Evolutionary conservation across 495 filamentous ascomycete genomes (phyloP).

Genomic region (Aspergillus steynii): DNA sequence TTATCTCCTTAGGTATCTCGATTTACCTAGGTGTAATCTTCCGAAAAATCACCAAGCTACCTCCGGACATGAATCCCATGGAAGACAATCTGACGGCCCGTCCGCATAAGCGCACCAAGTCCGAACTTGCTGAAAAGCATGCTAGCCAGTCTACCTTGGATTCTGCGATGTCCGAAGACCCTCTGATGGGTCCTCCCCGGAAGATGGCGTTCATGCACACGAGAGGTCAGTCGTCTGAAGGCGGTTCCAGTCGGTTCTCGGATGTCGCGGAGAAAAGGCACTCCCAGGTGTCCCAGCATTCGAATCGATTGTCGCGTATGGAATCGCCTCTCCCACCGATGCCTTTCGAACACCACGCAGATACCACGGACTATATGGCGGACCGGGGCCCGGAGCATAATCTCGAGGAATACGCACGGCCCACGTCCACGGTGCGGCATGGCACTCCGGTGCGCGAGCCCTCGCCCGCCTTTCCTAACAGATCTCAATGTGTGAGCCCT

Average conservation of each 20-base stretch:
- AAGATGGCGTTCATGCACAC: slow-evolving; percentile 77
- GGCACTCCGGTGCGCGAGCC: slow-evolving; percentile 35
- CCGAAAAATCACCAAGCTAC: slow-evolving; percentile 74
- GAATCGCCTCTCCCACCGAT: slow-evolving; percentile 42
- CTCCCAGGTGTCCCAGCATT: slow-evolving; percentile 5
- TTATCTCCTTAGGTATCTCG: slow-evolving; percentile 66
- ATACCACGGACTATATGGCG: slow-evolving; percentile 29
- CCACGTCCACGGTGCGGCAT: slow-evolving; percentile 24
- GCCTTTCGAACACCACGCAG: slow-evolving; percentile 28
- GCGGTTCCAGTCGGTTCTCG: slow-evolving; percentile 21
- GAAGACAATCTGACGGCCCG: slow-evolving; percentile 84
- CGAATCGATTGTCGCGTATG: slow-evolving; percentile 27
- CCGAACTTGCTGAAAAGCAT: slow-evolving; percentile 60
- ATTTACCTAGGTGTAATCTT: slow-evolving; percentile 73
- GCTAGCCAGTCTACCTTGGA: slow-evolving; percentile 54
- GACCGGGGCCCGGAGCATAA: slow-evolving; percentile 28
- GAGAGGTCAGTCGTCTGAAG: slow-evolving; percentile 56
- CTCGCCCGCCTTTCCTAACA: slow-evolving; percentile 24
- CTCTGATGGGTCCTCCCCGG: slow-evolving; percentile 56
- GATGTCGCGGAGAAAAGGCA: slow-evolving; percentile 8
- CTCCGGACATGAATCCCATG: slow-evolving; percentile 90
- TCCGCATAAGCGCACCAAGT: slow-evolving; percentile 73
- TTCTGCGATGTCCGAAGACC: slow-evolving; percentile 58
- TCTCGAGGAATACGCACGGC: slow-evolving; percentile 22
- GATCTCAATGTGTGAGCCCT: slow-evolving; percentile 39